phyloP scores from a whole-genome alignment of 371 early-diverging fungal genomes.

The Quaeritorhiza haematococci region DNA sequence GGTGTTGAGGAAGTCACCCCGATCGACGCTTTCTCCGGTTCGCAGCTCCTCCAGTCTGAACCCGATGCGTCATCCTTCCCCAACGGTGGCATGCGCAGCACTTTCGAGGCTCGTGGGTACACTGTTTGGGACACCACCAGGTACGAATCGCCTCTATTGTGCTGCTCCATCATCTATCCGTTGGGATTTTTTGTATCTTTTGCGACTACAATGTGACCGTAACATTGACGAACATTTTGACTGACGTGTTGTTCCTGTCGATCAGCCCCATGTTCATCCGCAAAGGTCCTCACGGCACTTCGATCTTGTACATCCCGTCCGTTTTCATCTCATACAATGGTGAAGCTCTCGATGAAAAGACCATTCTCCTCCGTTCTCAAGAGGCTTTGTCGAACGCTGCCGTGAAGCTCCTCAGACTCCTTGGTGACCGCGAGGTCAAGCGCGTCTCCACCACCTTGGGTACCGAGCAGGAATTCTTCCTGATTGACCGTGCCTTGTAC shows the following conservation, averaged over 20 bases:
- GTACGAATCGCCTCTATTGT: conserved; percentile 3
- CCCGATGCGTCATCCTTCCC: conserved; percentile 99
- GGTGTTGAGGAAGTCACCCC: conserved; percentile 73
- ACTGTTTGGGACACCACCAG: conserved; percentile 94
- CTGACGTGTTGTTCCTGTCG: not conserved
- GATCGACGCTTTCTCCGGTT: conserved; percentile 92
- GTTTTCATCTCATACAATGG: conserved; percentile 98
- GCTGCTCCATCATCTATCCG: not conserved
- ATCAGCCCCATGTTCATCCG: conserved; percentile 91
- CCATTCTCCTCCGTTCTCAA: conserved; percentile 86
- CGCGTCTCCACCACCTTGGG: conserved; percentile 88
- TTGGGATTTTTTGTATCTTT: not conserved
- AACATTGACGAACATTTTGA: not conserved
- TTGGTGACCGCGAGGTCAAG: conserved; percentile 61
- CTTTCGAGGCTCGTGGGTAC: conserved; percentile 98
- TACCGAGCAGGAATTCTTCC: conserved; percentile 97
- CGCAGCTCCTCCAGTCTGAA: conserved; percentile 94
- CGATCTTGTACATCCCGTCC: conserved; percentile 91
- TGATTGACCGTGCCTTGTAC: conserved; percentile 89
- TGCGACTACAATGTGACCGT: not conserved
- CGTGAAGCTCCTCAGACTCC: conserved; percentile 61
- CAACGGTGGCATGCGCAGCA: conserved; percentile 94
- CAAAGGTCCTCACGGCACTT: conserved; percentile 85
- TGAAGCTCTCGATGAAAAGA: conserved; percentile 97
- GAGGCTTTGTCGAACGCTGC: conserved; percentile 78